Evolutionary conservation across 441 rosid species (phyloP).

Genomic region (Francoa sonchifolia): DNA sequence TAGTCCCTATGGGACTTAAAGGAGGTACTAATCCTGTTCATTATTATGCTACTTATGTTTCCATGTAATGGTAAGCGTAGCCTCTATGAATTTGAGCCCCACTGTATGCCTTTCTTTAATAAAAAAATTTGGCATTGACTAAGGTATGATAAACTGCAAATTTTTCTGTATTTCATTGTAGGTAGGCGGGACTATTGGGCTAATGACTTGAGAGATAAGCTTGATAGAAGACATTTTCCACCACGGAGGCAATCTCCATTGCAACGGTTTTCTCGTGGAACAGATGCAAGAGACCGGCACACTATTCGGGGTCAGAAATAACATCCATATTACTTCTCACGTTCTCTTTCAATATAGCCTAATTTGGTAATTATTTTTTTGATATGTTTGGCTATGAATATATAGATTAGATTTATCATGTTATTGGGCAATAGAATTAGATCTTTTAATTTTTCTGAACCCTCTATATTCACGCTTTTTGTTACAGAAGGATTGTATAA

Average conservation of each 20-base stretch:
- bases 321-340: neutral
- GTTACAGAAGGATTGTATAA: too few species aligned
- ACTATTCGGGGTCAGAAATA: conserved; percentile 41
- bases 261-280: too few species aligned
- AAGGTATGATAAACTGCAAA: conserved; percentile 18
- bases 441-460: too few species aligned
- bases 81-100: conserved; percentile 14
- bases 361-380: neutral
- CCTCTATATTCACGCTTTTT: too few species aligned
- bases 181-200: conserved; percentile 46
- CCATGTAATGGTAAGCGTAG: conserved; percentile 42
- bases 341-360: too few species aligned
- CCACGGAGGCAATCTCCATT: conserved; percentile 41
- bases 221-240: conserved; percentile 66
- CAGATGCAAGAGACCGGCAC: conserved; percentile 32
- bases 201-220: conserved; percentile 71
- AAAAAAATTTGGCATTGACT: conserved; percentile 9
- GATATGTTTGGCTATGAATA: neutral
- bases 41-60: conserved; percentile 38
- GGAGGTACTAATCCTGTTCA: conserved; percentile 43
- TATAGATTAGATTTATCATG: too few species aligned
- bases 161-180: conserved; percentile 21
- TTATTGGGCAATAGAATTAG: too few species aligned
- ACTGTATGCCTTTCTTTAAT: conserved; percentile 20
- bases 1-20: conserved; percentile 31